Evolutionary conservation across 805 yeast species (phyloP), one percentile per base, ranked within the genome.

Genomic region (Candida loeiensis): DNA sequence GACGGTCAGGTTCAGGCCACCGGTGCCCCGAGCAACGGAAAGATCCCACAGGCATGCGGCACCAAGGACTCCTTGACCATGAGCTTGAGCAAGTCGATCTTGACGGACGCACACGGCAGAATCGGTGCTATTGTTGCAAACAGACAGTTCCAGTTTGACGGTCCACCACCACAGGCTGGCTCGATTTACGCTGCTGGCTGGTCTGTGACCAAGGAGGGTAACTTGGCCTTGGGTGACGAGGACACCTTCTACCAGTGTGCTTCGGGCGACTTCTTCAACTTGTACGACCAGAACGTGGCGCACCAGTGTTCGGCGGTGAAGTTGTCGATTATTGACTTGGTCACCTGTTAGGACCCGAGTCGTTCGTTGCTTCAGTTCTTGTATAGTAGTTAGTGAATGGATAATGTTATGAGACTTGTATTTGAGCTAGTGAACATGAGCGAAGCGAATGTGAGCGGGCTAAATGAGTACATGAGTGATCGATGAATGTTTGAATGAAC

Each of bases 71-170:
- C 85, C 29, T 69, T 84, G 54, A 66, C 79, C 34, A 68, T 82
- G 73, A 66, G 70, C 30, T 71, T 84, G 54, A 62, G 68, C 26
- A 66, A 54, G 15, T 63, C 79, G 49, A 55, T 77, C 34, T 69
- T 84, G 55, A 73, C 66, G 12, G 91, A 83, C 54, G 57, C 73
- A 25, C 49, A 66, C 45, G 84, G 84, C 32, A 78, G 91, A 74
- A 64, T 83, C 49, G 90, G 90, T 53, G 76, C 88, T 36, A 81
- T 83, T 64, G 91, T 83, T 53, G 80, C 89, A 39, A 83, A 82
- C 80, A 74, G 84, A 71, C 91, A 83, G 70, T 79, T 81, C 75
- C 87, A 80, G 67, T 80, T 80, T 58, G 86, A 82, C 58, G 86
- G 86, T 59, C 85, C 85, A 44, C 82, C 85, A 67, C 89, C 90